Evolutionary conservation across 371 early-diverging fungal genomes (phyloP), one percentile per base, ranked within the genome.

Genomic region (Phascolomyces articulosus): DNA sequence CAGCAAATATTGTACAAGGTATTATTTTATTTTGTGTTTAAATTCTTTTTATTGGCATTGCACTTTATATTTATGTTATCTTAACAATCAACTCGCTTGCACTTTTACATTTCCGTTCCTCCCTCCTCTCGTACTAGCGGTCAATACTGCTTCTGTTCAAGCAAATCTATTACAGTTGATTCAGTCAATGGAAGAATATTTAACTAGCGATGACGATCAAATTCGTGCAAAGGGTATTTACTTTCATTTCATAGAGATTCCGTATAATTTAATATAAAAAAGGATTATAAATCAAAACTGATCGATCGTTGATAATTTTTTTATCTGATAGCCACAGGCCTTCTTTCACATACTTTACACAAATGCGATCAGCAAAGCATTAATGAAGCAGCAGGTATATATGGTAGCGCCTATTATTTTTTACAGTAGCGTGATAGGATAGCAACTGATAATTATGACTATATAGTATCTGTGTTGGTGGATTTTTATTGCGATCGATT

Each of bases 181-280:
- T 27, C 92, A 93, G 71, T 77, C 83, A 29, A 86, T 96, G 47
- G 95, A 93, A 8, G 83, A 88, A 55, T 87, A 88, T 55, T 73
- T 96, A 55, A 94, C 94, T 2, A 90, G 86, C 72, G 89, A 91
- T 11, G 96, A 96, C 58, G 90, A 92, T 27, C 88, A 86, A 65
- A 78, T 88, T 26, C 90, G 98, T 56, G 91, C 94, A 28, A 92
- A 91, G 83, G 98, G 97, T 86, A 79, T 44, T 13, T 15, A 44
- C 1, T 4, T 44, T 3, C 11, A 9, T 34, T 6, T 34, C 9
- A 34, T 34, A 34, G 6, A 34, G 44, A 44, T 44, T 16, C 15
- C 44, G 44, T 44, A 15, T 16, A 13, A 13, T 44, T 18, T 18
- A 44, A 44, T 18, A 44, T 18, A 4, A 13, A 44, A 44, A 44